Evolutionary conservation across 352 stramenopile genomes (phyloP), one percentile per base, ranked within the genome.

Genomic region (Phytophthora vignae): DNA sequence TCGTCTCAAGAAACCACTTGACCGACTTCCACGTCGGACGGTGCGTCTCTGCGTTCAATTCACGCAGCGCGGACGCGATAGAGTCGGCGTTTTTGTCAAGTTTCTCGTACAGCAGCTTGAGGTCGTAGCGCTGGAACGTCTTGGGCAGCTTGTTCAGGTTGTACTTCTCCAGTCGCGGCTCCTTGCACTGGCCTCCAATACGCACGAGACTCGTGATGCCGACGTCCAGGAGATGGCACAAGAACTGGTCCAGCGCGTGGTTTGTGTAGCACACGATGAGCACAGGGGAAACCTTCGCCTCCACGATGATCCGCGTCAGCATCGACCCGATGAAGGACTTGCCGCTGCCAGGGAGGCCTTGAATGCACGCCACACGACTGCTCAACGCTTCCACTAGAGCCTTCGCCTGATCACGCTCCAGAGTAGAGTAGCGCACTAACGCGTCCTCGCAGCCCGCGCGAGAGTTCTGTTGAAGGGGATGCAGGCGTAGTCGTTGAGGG

Each of bases 201-300:
- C 91, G 85, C 21, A 96, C 88, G 46, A 96, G 83, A 29, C 62
- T 75, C 4, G 69, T 75, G 14, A 91, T 74, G 1, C 77, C 69
- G 40, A 75, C 67, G 55, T 88, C 75, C 8, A 96, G 31, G 36
- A 98, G 70, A 54, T 94, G 83, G 54, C 92, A 89, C n/a, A 98
- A 72, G 68, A 98, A 97, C 72, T 96, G 91, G 77, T 97, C 90
- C 49, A 98, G 80, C 12, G 92, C 90, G 67, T 98, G 90, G 76
- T 98, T 98, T 14, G 92, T 98, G 71, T 95, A 97, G 77, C 92
- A 98, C 9, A 98, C 87, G 60, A 85, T 84, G 5, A 98, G 69
- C 50, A 98, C 90, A 4, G 82, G 82, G 14, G 69, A 73, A 5
- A 84, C 55, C 5, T 77, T 66, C 9, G 73, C 73, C 17, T 80